Evolutionary conservation across 768 basidiomycete species (phyloP), one percentile per base, ranked within the genome.

Genomic region (Macrocybe gigantea): DNA sequence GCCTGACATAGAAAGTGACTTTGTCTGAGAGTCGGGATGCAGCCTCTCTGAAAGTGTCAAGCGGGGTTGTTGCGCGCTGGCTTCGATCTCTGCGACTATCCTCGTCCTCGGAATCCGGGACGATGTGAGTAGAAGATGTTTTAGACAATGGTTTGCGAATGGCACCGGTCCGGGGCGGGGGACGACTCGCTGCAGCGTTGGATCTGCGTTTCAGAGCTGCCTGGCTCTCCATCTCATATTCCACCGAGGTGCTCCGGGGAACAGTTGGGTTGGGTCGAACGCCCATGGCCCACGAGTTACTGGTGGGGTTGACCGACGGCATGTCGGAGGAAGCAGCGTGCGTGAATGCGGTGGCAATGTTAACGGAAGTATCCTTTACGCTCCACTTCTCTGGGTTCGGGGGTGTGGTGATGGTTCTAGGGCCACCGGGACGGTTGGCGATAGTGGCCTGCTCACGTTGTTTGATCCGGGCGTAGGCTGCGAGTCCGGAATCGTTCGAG

Each of bases 311-410:
- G 22, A 22, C 22, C 22, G 22, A 22, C 22, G 22, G 22, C 71
- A 78, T 77, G 49, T 72, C 69, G 61, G 67, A 69, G 14, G 40
- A 38, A 35, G 77, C 85, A 13, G 90, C 91, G 62, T 84, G 81
- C 54, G 73, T 70, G 59, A 93, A 87, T 31, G 90, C 91, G 57
- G 79, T 78, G 7, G 89, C 91, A 58, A 91, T 84, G 65, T 89
- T 87, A 44, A 93, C 91, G 13, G 88, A 84, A 39, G 91, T 93
- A 65, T 89, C 88, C 58, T 85, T 85, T 50, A 88, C 79, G 49
- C 63, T 61, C 84, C 84, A 87, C 73, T 73, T 80, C 57, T 81
- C 75, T 37, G 88, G 88, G 44, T 82, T 72, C n/a, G 74, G 74
- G 11, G 69, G 66, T 40, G 66, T 63, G 56, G 61, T 74, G 59